Evolutionary conservation across 75 land plant genomes (phyloP), one percentile per base, ranked within the genome.

Genomic region (Sequoia sempervirens): DNA sequence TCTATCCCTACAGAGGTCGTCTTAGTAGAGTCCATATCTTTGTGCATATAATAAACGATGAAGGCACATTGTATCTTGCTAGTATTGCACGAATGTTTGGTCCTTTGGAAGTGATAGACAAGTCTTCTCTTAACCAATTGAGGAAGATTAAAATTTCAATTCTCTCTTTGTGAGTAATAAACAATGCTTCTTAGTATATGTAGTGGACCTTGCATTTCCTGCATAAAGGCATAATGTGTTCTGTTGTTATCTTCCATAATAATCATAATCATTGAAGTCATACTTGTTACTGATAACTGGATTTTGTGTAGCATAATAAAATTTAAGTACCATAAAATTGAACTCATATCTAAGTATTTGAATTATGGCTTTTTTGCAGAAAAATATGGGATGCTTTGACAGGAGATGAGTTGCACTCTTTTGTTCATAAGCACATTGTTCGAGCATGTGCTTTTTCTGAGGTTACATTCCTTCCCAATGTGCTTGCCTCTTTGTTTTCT

Each of bases 371-470:
- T 20, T 68, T 56, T 50, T 83, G 81, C 90, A 92, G 93, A 81
- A 88, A 91, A 84, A 82, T 93, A 66, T 96, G 98, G 98, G 97
- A 96, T 92, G 98, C 98, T 50, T 87, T 96, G 85, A 92, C 97
- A 82, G 98, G 98, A 23, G 97, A 96, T 87, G 97, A 90, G 81
- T 82, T 93, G 75, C 92, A 93, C 86, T 95, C 89, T 4, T 96
- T 96, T 86, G 98, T 93, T 36, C 98, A 96, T 83, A 95, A 96
- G 87, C 98, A 96, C 85, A 96, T 96, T 82, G 98, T 96, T 83
- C 93, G 98, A 41, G 93, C 98, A 80, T 93, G 98, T 89, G 92
- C 98, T 58, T 96, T 96, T 86, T 96, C 98, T 64, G 97, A 96
- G 97, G 98, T 96, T 87, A 50, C 17, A 9, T 32, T 38, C 12